Evolutionary conservation across 2,329 filamentous ascomycete genomes (phyloP).

Genomic region (Stagonosporopsis chrysanthemi): DNA sequence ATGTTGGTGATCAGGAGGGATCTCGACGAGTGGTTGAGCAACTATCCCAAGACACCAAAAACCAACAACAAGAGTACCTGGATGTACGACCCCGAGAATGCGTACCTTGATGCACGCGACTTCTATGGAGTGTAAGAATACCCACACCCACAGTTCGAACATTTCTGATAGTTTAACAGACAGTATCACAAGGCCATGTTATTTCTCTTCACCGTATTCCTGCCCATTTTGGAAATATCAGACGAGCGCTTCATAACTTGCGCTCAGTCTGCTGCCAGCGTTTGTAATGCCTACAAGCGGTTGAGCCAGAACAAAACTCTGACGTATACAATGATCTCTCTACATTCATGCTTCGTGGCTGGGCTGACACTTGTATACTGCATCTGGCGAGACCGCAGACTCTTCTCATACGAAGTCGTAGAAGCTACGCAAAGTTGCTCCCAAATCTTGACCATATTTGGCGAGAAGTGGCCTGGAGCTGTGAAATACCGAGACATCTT

Average conservation of each 20-base stretch:
- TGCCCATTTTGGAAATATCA: constrained; percentile 27
- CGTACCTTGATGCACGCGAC: constrained; percentile 33
- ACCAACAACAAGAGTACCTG: constrained; percentile 31
- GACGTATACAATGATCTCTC: constrained; percentile 37
- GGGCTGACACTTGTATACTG: constrained; percentile 38
- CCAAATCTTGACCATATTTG: constrained; percentile 37
- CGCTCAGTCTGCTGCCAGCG: constrained; percentile 34
- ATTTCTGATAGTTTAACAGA: background rate
- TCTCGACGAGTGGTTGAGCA: constrained; percentile 32
- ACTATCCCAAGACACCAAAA: constrained; percentile 28
- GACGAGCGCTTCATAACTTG: constrained; percentile 34
- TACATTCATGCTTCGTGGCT: constrained; percentile 40
- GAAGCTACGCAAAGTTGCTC: constrained; percentile 37
- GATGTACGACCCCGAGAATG: constrained; percentile 39
- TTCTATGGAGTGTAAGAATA: constrained; percentile 28
- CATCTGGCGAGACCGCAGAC: constrained; percentile 34
- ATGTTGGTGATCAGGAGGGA: constrained; percentile 27
- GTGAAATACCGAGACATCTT: constrained; percentile 41
- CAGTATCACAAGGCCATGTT: constrained; percentile 41
- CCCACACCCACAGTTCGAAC: background rate
- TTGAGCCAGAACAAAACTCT: constrained; percentile 36
- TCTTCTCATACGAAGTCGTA: constrained; percentile 37
- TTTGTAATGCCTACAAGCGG: constrained; percentile 36
- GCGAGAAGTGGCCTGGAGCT: constrained; percentile 39
- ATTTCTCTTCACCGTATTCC: constrained; percentile 33